Evolutionary conservation across 345 rosid genomes (phyloP).

Genomic region (Adansonia digitata): DNA sequence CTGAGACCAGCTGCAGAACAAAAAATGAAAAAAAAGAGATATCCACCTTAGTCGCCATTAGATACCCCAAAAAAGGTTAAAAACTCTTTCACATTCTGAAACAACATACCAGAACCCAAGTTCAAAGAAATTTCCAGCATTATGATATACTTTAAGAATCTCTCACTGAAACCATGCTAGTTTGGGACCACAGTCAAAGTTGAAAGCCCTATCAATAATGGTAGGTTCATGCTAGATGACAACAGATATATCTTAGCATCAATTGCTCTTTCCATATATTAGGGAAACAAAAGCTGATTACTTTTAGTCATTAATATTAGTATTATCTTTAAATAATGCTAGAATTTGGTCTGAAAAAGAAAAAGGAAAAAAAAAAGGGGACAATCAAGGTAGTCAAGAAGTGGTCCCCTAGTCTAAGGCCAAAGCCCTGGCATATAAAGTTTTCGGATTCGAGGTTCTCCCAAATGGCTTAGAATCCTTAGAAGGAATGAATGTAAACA

Average conservation of each 20-base stretch:
- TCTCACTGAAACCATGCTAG: not conserved
- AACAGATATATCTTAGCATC: slow-evolving; percentile 2
- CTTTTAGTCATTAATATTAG: not conserved
- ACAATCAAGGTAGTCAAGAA: not conserved
- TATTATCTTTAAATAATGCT: slow-evolving; percentile 15
- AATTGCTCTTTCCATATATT: slow-evolving; percentile 5
- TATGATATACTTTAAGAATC: slow-evolving; percentile 12
- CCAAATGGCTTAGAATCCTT: slow-evolving; percentile 15
- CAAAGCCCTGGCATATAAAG: not conserved
- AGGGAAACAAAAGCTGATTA: slow-evolving; percentile 12
- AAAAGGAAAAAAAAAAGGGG: no score
- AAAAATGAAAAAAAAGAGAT: slow-evolving; percentile 3
- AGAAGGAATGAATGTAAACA: not conserved
- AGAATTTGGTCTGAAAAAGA: not conserved
- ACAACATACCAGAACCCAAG: slow-evolving; percentile 3
- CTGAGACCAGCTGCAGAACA: slow-evolving; percentile 64
- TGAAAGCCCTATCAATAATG: slow-evolving; percentile 4
- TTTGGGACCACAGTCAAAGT: slow-evolving; percentile 18
- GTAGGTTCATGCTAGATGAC: slow-evolving; percentile 5
- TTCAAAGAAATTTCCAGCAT: not conserved
- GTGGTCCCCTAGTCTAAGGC: not conserved
- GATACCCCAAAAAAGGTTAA: not conserved
- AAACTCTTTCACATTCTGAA: slow-evolving; percentile 12
- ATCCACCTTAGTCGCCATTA: slow-evolving; percentile 12
- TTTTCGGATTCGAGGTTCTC: not conserved